Percentiles rank a stretch among this genome's conserved stretches.
Conservation (phyloP, 805 yeast species). For the Lipomyces kockii region DNA sequence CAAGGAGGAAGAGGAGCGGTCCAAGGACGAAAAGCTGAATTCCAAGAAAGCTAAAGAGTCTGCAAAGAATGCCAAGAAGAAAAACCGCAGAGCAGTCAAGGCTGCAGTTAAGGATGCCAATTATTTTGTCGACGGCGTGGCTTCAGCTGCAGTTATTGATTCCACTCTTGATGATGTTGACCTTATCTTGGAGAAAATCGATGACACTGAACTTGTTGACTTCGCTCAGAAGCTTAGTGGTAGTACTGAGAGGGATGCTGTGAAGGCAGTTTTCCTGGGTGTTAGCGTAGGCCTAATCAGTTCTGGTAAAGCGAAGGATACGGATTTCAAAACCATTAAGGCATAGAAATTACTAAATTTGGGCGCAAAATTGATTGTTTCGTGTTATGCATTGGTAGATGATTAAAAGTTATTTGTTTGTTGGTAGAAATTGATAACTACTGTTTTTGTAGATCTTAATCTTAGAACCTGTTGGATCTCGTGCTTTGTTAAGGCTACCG, state of each 20-base stretch:
- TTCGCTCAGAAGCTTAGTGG: conserved; percentile 69
- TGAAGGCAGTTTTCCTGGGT: conserved; percentile 63
- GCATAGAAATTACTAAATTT: conserved; percentile 5
- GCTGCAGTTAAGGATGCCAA: conserved; percentile 77
- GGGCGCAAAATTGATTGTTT: neutral
- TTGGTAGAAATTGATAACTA: neutral
- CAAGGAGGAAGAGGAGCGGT: conserved; percentile 71
- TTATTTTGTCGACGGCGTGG: conserved; percentile 71
- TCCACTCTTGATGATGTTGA: conserved; percentile 67
- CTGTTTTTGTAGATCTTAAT: no score
- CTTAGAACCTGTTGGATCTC: no score
- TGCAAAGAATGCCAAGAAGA: conserved; percentile 88
- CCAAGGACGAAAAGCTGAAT: conserved; percentile 68
- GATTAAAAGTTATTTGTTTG: neutral
- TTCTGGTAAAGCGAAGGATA: conserved; percentile 59
- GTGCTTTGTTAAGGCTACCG: no score
- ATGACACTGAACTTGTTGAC: conserved; percentile 76
- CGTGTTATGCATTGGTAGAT: neutral
- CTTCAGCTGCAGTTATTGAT: conserved; percentile 59
- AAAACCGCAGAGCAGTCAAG: conserved; percentile 90
- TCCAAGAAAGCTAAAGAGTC: conserved; percentile 96
- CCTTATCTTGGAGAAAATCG: conserved; percentile 74
- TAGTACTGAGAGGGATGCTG: conserved; percentile 57
- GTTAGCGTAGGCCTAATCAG: conserved; percentile 59
- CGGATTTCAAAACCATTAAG: conserved; percentile 53